These are phyloP conservation scores for Prunus mume DNA, from an alignment of 306 rosid species.

Conservation along the genomic window DNA sequence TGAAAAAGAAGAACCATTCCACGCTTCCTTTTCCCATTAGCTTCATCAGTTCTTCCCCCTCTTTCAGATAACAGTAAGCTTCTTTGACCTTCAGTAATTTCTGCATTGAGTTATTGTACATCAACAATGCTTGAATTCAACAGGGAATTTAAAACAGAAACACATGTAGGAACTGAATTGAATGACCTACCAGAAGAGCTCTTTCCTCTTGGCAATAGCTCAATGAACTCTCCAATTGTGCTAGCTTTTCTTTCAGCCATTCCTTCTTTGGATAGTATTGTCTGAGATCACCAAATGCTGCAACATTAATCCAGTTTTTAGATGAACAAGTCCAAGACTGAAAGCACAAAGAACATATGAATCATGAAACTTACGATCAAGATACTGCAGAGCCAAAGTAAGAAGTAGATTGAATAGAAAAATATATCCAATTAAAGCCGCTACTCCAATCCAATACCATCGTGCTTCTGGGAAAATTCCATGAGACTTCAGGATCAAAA, in stretches of 20 bases:
- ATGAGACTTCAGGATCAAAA: constrained; percentile 61
- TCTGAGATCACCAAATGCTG: constrained; percentile 71
- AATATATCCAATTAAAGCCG: constrained; percentile 67
- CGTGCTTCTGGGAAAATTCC: constrained; percentile 69
- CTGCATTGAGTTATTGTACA: constrained; percentile 30
- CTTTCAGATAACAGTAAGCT: constrained; percentile 14
- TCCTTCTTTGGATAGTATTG: constrained; percentile 60
- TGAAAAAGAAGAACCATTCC: constrained; percentile 94
- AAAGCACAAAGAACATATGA: neutral
- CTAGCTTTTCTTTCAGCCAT: constrained; percentile 58
- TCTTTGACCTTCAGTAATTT: constrained; percentile 28
- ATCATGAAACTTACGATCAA: constrained; percentile 53
- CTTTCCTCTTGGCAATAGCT: constrained; percentile 31
- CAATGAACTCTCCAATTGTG: constrained; percentile 34
- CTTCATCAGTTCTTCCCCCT: constrained; percentile 5
- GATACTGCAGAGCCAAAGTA: constrained; percentile 60
- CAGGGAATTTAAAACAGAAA: constrained; percentile 4
- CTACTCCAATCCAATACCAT: constrained; percentile 96
- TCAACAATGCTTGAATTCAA: neutral
- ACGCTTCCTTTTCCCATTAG: constrained; percentile 12
- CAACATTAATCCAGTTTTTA: constrained; percentile 25
- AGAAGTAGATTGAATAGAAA: constrained; percentile 67
- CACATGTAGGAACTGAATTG: neutral
- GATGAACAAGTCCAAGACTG: constrained; percentile 12
- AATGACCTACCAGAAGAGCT: constrained; percentile 42